phyloP scores from a whole-genome alignment of 75 land plant genomes.

The Larix kaempferi region DNA sequence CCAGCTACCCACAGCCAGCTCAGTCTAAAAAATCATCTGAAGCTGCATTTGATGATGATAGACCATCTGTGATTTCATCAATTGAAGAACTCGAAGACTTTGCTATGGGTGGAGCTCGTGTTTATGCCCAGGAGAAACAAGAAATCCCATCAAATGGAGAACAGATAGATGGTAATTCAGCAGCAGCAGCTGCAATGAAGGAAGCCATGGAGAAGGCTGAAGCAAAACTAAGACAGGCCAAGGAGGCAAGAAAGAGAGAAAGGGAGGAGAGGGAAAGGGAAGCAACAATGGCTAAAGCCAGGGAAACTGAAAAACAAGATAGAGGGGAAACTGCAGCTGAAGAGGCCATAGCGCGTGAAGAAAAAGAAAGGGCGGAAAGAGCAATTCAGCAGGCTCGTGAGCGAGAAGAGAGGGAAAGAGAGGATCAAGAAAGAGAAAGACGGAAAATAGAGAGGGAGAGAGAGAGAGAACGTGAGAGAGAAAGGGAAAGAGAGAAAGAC shows the following conservation, averaged over 20 bases:
- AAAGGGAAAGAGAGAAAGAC: slow-evolving; percentile 42
- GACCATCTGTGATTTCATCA: slow-evolving; percentile 23
- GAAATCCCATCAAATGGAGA: slow-evolving; percentile 40
- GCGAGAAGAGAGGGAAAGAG: slow-evolving; percentile 39
- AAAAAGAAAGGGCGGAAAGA: slow-evolving; percentile 33
- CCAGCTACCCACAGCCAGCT: slow-evolving; percentile 17
- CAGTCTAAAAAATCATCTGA: slow-evolving; percentile 19
- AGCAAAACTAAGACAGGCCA: slow-evolving; percentile 73
- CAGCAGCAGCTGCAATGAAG: slow-evolving; percentile 81
- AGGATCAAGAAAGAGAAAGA: slow-evolving; percentile 17
- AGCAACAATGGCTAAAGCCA: slow-evolving; percentile 39
- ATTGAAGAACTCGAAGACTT: slow-evolving; percentile 73
- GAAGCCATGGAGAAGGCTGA: slow-evolving; percentile 87
- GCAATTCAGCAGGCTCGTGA: slow-evolving; percentile 29
- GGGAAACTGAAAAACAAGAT: slow-evolving; percentile 27
- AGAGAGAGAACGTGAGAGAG: slow-evolving; percentile 27
- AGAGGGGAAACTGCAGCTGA: slow-evolving; percentile 33
- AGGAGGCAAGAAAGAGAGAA: slow-evolving; percentile 70
- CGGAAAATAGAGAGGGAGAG: slow-evolving; percentile 34
- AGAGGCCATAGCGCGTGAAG: slow-evolving; percentile 37
- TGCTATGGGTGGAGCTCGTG: slow-evolving; percentile 45
- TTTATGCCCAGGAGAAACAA: slow-evolving; percentile 24
- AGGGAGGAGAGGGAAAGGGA: slow-evolving; percentile 23
- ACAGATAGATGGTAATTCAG: slow-evolving; percentile 23
- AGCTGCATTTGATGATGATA: slow-evolving; percentile 15